A percentile compares a stretch with the other conserved stretches of the same genome.
phyloP scores from a whole-genome alignment of 257 asterid genomes.

The Solanum boliviense region DNA sequence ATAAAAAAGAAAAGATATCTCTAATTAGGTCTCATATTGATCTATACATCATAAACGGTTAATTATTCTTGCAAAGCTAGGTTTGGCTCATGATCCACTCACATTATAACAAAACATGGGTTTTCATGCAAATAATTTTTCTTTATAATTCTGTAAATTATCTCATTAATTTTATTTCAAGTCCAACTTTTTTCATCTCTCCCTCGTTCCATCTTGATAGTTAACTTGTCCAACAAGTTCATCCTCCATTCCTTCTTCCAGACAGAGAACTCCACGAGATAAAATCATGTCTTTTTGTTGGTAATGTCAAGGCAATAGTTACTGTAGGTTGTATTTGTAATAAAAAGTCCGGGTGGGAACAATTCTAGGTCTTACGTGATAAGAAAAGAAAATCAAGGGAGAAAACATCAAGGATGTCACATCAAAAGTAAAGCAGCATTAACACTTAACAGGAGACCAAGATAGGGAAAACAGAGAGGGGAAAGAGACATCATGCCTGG shows the following conservation, averaged over 20 bases:
- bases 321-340: background rate
- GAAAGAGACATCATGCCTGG: conserved; percentile 19
- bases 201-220: background rate
- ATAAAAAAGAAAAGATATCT: background rate
- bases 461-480: background rate
- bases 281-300: background rate
- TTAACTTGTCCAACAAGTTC: background rate
- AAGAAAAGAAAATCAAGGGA: background rate
- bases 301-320: background rate
- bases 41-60: background rate
- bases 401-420: background rate
- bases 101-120: background rate
- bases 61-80: background rate
- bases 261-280: background rate
- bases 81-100: background rate
- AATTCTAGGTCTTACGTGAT: background rate
- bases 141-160: background rate
- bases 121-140: background rate
- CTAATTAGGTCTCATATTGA: background rate
- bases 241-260: background rate
- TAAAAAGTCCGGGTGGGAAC: background rate
- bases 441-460: background rate
- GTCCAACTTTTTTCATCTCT: background rate
- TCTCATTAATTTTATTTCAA: background rate
- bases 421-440: background rate